Base-by-base conservation (phyloP, 176 grass and related monocot species). In the Carex littledalei region DNA sequence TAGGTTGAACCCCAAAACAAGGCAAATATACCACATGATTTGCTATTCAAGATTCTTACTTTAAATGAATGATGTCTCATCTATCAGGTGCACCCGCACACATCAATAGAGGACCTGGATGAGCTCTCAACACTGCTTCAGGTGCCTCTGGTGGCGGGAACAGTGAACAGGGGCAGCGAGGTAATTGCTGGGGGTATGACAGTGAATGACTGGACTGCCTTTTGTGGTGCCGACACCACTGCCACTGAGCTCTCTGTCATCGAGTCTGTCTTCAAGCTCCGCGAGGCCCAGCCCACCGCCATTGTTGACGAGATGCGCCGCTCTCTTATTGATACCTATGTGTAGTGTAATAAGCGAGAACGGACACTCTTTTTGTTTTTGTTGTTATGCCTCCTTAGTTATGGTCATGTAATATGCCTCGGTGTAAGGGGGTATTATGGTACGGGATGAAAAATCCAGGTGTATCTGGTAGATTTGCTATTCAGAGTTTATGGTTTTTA, bases 21-120 rank as follows among this genome's bases (percentile, higher is more conserved):
- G 39, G 37, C 47, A 20, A 18, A 72, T 9, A 49, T 72, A 21
- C 18, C 39, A 47, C 24, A 18, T 78, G 26, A 57, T 45, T 34
- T n/a, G 17, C 7, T 70, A 50, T 78, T 78, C 24, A 54, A 32
- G 50, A 78, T 78, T 31, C 5, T 55, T 55, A 17, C 54, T 26
- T 1, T 43, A 79, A 63, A 66, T 88, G 10, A 34, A 5, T 67
- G 80, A 20, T 3, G 34, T 56, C 37, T 68, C 29, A 21, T 80
- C 20, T 60, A 67, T 84, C 88, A 99, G 96, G 96, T 99, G 4
- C 96, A 99, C 85, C 93, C 93, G 11, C 93, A 99, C 70, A 95
- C 96, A 64, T 99, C 96, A 26, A 94, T 99, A 60, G 96, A 99
- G 86, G 96, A 99, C 79, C 93, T 99, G 78, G 96, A 99, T 41